A percentile compares a stretch with the other conserved stretches of the same genome.
Evolutionary conservation across 768 basidiomycete genomes (phyloP).

Genomic region (Trametes coccinea): DNA sequence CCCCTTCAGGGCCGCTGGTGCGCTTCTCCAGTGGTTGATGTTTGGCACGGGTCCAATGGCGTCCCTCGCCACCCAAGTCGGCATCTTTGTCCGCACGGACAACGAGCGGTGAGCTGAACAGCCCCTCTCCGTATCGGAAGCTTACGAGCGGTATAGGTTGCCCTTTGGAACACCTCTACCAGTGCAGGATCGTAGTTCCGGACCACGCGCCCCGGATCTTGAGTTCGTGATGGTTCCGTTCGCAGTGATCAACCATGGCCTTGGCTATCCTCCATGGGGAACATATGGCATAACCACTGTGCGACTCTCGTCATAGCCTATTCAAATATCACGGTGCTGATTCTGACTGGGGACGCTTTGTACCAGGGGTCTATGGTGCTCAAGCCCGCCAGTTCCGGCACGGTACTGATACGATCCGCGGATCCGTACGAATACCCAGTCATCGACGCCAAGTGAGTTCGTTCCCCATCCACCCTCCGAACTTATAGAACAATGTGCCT

Average conservation of each 20-base stretch:
- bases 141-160: neutral
- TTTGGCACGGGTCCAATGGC: constrained; percentile 16
- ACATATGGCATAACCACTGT: constrained; percentile 11
- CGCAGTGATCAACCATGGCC: constrained; percentile 8
- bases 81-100: constrained; percentile 16
- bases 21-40: constrained; percentile 11
- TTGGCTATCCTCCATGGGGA: constrained; percentile 4
- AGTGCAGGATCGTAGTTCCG: constrained; percentile 7
- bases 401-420: constrained; percentile 25
- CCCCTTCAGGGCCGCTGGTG: neutral
- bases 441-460: constrained; percentile 32
- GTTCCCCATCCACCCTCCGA: neutral
- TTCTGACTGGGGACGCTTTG: no score
- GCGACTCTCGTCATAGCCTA: neutral
- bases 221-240: constrained; percentile 16
- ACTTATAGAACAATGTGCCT: no score
- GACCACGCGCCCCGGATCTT: constrained; percentile 18
- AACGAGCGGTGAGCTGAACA: constrained; percentile 12
- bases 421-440: constrained; percentile 28
- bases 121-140: no score
- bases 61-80: constrained; percentile 2
- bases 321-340: no score
- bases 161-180: constrained; percentile 1
- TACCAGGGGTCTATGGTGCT: constrained; percentile 6
- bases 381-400: constrained; percentile 17